A percentile compares a stretch with the other conserved stretches of the same genome.
Evolutionary conservation across 2,329 filamentous ascomycete species (phyloP).

Genomic region (Botrytis medusae): DNA sequence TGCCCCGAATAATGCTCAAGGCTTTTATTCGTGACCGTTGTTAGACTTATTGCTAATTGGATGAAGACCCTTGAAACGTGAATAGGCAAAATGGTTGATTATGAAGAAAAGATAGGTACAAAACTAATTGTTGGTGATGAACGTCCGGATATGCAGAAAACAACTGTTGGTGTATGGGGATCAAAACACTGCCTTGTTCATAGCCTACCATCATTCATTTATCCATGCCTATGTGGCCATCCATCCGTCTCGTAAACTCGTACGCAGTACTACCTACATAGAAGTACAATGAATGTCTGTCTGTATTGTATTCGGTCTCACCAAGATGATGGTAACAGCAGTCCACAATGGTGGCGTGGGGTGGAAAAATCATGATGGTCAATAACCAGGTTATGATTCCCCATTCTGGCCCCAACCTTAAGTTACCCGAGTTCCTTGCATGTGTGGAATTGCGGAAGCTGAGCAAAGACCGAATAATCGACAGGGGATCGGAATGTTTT

Average conservation of each 20-base stretch:
- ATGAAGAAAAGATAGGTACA: not conserved
- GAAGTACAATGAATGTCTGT: not conserved
- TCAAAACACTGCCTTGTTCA: not conserved
- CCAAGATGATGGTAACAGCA: not conserved
- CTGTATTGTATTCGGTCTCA: not conserved
- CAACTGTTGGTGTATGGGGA: conserved; percentile 1
- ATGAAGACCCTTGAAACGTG: not conserved
- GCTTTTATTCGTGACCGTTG: not conserved
- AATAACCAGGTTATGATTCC: not conserved
- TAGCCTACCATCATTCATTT: not conserved
- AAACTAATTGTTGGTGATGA: not conserved
- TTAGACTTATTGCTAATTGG: not conserved
- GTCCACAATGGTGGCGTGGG: not conserved
- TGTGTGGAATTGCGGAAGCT: not conserved
- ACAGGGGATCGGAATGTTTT: not conserved
- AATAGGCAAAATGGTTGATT: not conserved
- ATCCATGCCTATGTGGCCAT: not conserved
- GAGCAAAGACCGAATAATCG: not conserved
- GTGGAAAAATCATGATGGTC: not conserved
- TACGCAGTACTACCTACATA: not conserved
- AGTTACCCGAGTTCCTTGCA: not conserved
- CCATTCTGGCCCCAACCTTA: not conserved
- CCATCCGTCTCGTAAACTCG: not conserved
- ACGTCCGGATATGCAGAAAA: not conserved
- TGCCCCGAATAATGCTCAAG: not conserved